Base-by-base conservation (phyloP, 2,329 filamentous ascomycete species). In the Paraconiothyrium brasiliense region DNA sequence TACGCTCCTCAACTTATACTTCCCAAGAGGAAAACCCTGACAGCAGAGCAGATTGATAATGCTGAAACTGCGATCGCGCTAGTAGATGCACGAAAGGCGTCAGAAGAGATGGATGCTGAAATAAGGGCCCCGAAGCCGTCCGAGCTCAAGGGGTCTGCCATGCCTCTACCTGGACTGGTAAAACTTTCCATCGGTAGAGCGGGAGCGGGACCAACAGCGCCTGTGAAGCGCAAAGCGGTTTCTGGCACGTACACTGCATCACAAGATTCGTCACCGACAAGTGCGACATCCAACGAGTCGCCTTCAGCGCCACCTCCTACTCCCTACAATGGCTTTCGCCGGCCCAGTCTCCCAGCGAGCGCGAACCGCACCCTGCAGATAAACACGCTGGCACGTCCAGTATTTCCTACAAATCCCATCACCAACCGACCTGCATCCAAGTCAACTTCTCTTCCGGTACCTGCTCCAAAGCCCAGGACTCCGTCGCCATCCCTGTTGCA, bases 21-120 rank as follows among this genome's bases (percentile, higher is more conserved):
- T 61, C 79, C 80, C 35, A 81, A 82, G 64, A 77, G 79, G 65
- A 82, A 81, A 75, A 75, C 79, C 70, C 74, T 82, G 77, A 80
- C 78, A 65, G 66, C 74, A 67, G 77, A 76, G 73, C 78, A 80
- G 78, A 74, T 79, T 72, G 71, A 76, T 65, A 79, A 78, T 59
- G 76, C 70, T 63, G 76, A 71, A 56, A 71, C 67, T 57, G 67
- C 67, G 57, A 61, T 65, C 32, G 68, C 66, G 59, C 64, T 62
- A 46, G 43, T 55, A 50, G 60, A 64, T 46, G 22, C 50, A 30
- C 57, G 50, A 20, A 65, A 54, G 27, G 24, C 46, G 30, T 56
- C 58, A 43, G 59, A 67, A 44, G 62, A 70, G 44, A 63, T 67
- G 50, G 58, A 60, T 6, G 32, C 44, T 30, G 46, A 56, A n/a